These are phyloP conservation scores for Trichoderma gracile DNA, from an alignment of 2,329 filamentous ascomycete genomes.

Conservation along the genomic window DNA sequence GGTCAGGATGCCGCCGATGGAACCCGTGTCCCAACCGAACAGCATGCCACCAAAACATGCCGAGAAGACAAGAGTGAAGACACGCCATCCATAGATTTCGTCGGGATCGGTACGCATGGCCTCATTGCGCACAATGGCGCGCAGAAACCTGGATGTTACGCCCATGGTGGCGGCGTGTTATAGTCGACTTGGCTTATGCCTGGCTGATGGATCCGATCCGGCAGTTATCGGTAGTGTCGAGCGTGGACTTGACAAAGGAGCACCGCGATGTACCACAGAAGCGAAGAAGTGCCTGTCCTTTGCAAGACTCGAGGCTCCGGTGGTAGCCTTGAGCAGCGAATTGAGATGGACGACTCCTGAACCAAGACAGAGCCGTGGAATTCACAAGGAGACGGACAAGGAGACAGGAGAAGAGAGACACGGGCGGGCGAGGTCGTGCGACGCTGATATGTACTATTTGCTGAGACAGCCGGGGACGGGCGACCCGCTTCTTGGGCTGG, in stretches of 20 bases:
- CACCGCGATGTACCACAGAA: neutral
- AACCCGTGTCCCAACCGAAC: constrained; percentile 58
- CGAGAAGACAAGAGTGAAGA: constrained; percentile 63
- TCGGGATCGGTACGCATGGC: constrained; percentile 67
- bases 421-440: constrained; percentile 11
- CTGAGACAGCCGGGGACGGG: neutral
- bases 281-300: neutral
- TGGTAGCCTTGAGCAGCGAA: neutral
- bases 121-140: constrained; percentile 65
- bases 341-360: constrained; percentile 4
- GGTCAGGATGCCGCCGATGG: constrained; percentile 66
- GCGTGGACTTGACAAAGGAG: neutral
- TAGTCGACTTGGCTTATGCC: neutral
- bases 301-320: neutral
- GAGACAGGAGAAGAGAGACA: constrained; percentile 1
- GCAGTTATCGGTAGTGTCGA: constrained; percentile 6
- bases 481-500: constrained; percentile 12
- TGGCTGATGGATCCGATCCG: neutral
- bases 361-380: neutral
- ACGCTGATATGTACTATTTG: constrained; percentile 20
- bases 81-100: constrained; percentile 70
- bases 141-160: constrained; percentile 48
- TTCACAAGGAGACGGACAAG: constrained; percentile 2
- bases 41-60: constrained; percentile 67
- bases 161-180: constrained; percentile 38